phyloP scores from a whole-genome alignment of 495 filamentous ascomycete species.

The Evernia prunastri region DNA sequence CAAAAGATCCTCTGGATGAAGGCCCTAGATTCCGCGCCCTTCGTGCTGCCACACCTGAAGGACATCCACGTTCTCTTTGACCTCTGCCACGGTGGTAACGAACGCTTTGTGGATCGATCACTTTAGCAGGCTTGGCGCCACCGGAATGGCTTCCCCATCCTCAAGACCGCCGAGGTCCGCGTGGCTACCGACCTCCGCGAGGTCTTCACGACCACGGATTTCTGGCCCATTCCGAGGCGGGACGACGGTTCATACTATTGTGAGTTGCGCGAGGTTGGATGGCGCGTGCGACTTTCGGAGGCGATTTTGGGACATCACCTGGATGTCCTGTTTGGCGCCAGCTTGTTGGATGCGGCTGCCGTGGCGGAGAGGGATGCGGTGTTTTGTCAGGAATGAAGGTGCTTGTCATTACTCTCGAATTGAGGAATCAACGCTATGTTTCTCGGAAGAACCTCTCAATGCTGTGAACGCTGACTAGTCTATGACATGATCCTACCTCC shows the following conservation, averaged over 20 bases:
- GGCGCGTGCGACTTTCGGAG: not conserved
- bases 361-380: not conserved
- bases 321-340: not conserved
- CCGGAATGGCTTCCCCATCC: not conserved
- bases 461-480: not conserved
- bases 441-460: not conserved
- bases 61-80: not conserved
- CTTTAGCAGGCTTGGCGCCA: not conserved
- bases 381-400: not conserved
- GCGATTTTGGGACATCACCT: not conserved
- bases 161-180: not conserved
- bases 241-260: not conserved
- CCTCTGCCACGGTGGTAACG: not conserved
- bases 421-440: not conserved
- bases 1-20: not conserved
- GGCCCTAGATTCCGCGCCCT: not conserved
- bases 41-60: not conserved
- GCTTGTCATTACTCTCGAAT: not conserved
- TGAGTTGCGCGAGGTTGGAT: not conserved
- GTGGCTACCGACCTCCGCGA: not conserved
- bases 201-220: not conserved
- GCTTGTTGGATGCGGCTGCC: not conserved
- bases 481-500: not conserved
- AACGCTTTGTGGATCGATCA: not conserved
- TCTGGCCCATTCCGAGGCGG: not conserved